Percentiles rank a stretch among this genome's conserved stretches.
Conservation (phyloP, 768 basidiomycete genomes). For the Phanerochaete carnosa region DNA sequence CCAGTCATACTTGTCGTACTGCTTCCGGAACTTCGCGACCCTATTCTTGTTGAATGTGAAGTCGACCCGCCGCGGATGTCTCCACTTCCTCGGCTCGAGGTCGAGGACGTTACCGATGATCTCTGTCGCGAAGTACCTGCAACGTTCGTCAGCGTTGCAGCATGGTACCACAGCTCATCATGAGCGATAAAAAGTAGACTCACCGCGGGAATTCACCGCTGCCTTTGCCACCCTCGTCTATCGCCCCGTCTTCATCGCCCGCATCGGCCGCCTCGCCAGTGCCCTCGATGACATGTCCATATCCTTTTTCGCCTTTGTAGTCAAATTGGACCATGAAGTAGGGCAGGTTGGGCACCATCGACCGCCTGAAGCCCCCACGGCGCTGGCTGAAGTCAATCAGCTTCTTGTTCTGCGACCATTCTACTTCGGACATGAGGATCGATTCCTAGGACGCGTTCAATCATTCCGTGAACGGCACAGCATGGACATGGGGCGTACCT, state of each 20-base stretch:
- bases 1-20: slow-evolving; percentile 81
- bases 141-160: neutral
- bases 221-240: slow-evolving; percentile 87
- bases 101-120: slow-evolving; percentile 92
- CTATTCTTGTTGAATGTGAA: slow-evolving; percentile 66
- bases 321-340: slow-evolving; percentile 99
- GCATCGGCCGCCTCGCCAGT: slow-evolving; percentile 58
- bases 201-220: slow-evolving; percentile 89
- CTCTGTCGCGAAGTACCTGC: slow-evolving; percentile 90
- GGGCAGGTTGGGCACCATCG: slow-evolving; percentile 94
- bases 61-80: slow-evolving; percentile 74
- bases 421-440: slow-evolving; percentile 86
- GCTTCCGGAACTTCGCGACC: slow-evolving; percentile 63
- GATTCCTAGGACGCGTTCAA: slow-evolving; percentile 61
- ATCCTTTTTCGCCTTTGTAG: slow-evolving; percentile 95
- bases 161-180: neutral
- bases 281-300: slow-evolving; percentile 98
- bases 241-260: slow-evolving; percentile 59
- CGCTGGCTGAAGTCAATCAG: slow-evolving; percentile 89
- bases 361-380: slow-evolving; percentile 90
- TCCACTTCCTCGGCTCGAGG: slow-evolving; percentile 83
- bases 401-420: slow-evolving; percentile 99
- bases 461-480: no score
- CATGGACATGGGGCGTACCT: slow-evolving; percentile 39
- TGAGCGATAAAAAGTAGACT: slow-evolving; percentile 22